Base-by-base conservation (phyloP, 441 rosid species). In the Arabidopsis hybrid region DNA sequence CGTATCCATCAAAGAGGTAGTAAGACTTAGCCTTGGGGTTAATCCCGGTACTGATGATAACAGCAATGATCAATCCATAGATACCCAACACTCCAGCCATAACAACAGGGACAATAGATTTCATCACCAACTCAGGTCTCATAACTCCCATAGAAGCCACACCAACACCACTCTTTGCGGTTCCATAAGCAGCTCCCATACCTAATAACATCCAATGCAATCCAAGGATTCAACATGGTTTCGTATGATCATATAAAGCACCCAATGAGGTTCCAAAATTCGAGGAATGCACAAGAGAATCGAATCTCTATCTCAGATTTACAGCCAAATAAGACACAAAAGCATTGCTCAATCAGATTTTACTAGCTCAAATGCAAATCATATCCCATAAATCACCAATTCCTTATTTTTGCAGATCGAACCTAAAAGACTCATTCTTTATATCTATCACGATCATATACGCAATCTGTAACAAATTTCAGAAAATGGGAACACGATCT, bases 11-110 rank as follows among this genome's bases (percentile, higher is more conserved):
- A 57, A 82, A 82, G 51, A 82, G 73, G 53, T 82, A 82, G 55
- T 82, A 82, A 16, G 85, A 64, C 39, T 82, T 82, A 3, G 85
- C 85, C 71, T 82, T 82, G 1, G 85, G 85, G 70, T 83, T 83
- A 26, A 83, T 83, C 2, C 86, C 86, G 0, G 86, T 83, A 69
- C 83, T 83, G 78, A 83, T 83, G 62, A 83, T 83, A 59, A 83
- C 86, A 64, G 86, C 84, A 35, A 80, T 80, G 9, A 83, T 83
- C 75, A 80, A 65, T 5, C 86, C 84, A 13, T 83, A 83, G 8
- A 83, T 83, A 46, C 86, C 86, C 79, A 83, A 81, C 4, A 83
- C 86, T 60, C 86, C 86, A 72, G 84, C 86, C 86, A 83, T 83
- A 52, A 83, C 86, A 13, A 83, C 86, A 0, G 84, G 84, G 14